Percentiles rank a stretch among this genome's conserved stretches.
Evolutionary conservation across 2,329 filamentous ascomycete genomes (phyloP).

Genomic region (Botrytis sinoallii): DNA sequence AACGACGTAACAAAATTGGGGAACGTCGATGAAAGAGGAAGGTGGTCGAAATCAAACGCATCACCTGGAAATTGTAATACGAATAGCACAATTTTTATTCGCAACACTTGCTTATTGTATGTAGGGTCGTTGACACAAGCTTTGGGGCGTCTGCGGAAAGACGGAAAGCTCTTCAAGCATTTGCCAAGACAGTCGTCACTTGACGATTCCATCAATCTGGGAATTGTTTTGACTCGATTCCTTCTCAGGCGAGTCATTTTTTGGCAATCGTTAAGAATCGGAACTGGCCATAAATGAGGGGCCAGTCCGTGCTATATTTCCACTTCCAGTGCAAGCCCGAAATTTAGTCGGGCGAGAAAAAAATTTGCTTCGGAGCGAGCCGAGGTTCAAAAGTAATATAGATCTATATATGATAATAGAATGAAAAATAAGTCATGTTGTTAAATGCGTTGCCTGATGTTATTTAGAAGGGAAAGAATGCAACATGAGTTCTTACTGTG

Average conservation of each 20-base stretch:
- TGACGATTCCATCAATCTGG: not conserved
- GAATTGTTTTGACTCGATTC: not conserved
- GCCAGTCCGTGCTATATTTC: not conserved
- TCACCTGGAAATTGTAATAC: not conserved
- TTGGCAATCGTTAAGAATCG: not conserved
- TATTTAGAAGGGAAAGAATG: not conserved
- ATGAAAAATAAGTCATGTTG: not conserved
- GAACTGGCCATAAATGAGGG: not conserved
- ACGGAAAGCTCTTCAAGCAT: not conserved
- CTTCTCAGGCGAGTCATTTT: not conserved
- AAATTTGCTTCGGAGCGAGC: not conserved
- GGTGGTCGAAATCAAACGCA: not conserved
- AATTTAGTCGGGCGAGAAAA: not conserved
- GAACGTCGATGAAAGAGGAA: not conserved
- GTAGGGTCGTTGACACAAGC: not conserved
- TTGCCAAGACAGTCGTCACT: slow-evolving; percentile 5
- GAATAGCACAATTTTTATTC: not conserved
- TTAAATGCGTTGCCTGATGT: not conserved
- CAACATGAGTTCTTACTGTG: not conserved
- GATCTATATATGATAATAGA: not conserved
- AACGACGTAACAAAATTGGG: slow-evolving; percentile 3
- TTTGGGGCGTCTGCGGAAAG: not conserved
- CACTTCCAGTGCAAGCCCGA: not conserved
- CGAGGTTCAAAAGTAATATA: not conserved
- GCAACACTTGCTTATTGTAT: not conserved